A percentile compares a stretch with the other conserved stretches of the same genome.
phyloP scores from a whole-genome alignment of 1,139 yeast genomes.

The Kodamaea derodonti region DNA sequence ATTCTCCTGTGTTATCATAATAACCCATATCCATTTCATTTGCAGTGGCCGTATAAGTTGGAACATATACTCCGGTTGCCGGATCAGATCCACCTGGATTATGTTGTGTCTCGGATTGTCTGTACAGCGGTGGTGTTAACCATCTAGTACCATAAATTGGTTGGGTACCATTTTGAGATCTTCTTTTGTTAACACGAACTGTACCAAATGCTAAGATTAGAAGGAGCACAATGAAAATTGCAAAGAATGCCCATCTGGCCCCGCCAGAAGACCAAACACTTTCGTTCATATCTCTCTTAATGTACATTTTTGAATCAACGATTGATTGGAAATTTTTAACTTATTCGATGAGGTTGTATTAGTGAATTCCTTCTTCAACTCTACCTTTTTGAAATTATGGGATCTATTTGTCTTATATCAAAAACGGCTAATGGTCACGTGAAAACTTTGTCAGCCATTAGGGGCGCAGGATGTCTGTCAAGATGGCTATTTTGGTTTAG shows the following conservation, averaged over 20 bases:
- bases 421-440: no score
- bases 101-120: constrained; percentile 66
- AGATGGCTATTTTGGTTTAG: no score
- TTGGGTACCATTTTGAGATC: constrained; percentile 57
- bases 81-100: constrained; percentile 35
- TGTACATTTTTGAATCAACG: no score
- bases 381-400: no score
- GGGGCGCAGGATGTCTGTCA: no score
- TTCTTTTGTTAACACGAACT: constrained; percentile 54
- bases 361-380: no score
- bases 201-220: constrained; percentile 48
- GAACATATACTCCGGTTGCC: constrained; percentile 46
- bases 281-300: constrained; percentile 13
- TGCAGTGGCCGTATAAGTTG: constrained; percentile 62
- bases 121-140: constrained; percentile 88
- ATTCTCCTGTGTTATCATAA: constrained; percentile 67
- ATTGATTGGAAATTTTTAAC: no score
- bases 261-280: constrained; percentile 28
- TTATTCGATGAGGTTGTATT: no score
- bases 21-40: constrained; percentile 76
- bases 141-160: constrained; percentile 85
- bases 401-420: no score
- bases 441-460: no score
- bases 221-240: constrained; percentile 46
- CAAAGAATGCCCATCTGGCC: constrained; percentile 58